Conservation (phyloP, 2,329 filamentous ascomycete species). For the Biscogniauxia marginata region DNA sequence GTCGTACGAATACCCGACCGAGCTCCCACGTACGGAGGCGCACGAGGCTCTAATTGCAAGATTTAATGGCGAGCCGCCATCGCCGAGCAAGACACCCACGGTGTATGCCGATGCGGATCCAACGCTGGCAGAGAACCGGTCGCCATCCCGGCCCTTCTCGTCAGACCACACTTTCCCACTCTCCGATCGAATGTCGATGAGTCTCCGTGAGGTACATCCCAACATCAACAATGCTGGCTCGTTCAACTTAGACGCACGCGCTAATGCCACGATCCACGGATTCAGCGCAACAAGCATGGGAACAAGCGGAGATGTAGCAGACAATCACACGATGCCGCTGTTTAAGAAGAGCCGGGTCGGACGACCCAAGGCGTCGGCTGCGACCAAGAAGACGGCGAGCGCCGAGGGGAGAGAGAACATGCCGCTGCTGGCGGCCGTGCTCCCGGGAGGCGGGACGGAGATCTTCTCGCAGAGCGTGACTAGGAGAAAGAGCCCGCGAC, state of each 20-base stretch:
- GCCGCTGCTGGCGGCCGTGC: conserved; percentile 33
- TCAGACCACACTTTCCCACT: conserved; percentile 18
- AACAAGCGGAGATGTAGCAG: conserved; percentile 22
- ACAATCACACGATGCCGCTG: conserved; percentile 44
- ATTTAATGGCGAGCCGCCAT: conserved; percentile 35
- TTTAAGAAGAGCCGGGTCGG: conserved; percentile 45
- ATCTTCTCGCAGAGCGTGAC: conserved; percentile 46
- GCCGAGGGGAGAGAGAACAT: conserved; percentile 53
- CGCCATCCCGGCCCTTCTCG: conserved; percentile 22
- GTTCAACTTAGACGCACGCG: conserved; percentile 42
- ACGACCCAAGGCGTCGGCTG: conserved; percentile 34
- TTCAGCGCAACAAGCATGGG: conserved; percentile 21
- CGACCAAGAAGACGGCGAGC: conserved; percentile 34
- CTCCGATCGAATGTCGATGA: conserved; percentile 36
- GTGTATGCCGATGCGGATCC: conserved; percentile 43
- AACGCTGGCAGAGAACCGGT: conserved; percentile 23
- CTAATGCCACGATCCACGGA: conserved; percentile 40
- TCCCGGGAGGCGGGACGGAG: conserved; percentile 30
- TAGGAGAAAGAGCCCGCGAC: conserved; percentile 55
- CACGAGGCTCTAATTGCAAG: conserved; percentile 45
- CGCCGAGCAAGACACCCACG: conserved; percentile 34
- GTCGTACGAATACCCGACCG: conserved; percentile 76
- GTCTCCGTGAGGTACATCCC: conserved; percentile 56
- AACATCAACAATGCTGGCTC: conserved; percentile 45
- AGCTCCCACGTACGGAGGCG: conserved; percentile 69